A percentile compares a stretch with the other conserved stretches of the same genome.
phyloP scores from a whole-genome alignment of 805 yeast genomes.

The Saturnispora halmiae region DNA sequence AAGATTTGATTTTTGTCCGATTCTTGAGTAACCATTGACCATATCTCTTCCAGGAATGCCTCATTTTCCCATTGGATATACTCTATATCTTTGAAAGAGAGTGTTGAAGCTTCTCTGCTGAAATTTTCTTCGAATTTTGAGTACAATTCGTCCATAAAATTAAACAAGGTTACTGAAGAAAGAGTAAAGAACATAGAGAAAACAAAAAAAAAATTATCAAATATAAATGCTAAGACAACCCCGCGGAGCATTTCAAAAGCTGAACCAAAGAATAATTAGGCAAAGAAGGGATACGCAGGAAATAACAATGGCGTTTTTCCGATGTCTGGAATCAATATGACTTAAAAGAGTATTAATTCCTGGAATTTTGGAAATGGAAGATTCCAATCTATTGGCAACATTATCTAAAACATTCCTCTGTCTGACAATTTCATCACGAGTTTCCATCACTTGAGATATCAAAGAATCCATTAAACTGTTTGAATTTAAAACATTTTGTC shows the following conservation, averaged over 20 bases:
- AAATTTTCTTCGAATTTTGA: background rate
- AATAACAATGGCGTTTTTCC: slow-evolving; percentile 78
- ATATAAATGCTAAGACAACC: background rate
- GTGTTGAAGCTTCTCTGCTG: background rate
- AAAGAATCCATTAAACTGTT: slow-evolving; percentile 71
- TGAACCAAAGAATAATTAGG: slow-evolving; percentile 49
- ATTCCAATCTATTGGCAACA: slow-evolving; percentile 56
- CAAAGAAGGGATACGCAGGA: slow-evolving; percentile 67
- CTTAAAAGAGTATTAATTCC: slow-evolving; percentile 69
- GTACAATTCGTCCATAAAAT: background rate
- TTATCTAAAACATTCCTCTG: slow-evolving; percentile 59
- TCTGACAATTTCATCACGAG: slow-evolving; percentile 72
- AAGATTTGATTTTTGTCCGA: slow-evolving; percentile 6
- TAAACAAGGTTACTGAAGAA: background rate
- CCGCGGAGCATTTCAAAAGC: background rate
- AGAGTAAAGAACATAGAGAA: background rate
- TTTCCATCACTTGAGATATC: slow-evolving; percentile 76
- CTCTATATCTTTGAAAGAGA: background rate
- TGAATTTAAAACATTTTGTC: slow-evolving; percentile 61
- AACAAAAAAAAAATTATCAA: background rate
- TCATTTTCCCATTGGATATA: background rate
- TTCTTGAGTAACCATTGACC: background rate
- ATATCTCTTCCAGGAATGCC: background rate
- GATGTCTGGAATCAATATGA: slow-evolving; percentile 80
- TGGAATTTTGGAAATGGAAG: slow-evolving; percentile 62